Conservation (phyloP, 306 rosid species). For the Quercus ilex region DNA sequence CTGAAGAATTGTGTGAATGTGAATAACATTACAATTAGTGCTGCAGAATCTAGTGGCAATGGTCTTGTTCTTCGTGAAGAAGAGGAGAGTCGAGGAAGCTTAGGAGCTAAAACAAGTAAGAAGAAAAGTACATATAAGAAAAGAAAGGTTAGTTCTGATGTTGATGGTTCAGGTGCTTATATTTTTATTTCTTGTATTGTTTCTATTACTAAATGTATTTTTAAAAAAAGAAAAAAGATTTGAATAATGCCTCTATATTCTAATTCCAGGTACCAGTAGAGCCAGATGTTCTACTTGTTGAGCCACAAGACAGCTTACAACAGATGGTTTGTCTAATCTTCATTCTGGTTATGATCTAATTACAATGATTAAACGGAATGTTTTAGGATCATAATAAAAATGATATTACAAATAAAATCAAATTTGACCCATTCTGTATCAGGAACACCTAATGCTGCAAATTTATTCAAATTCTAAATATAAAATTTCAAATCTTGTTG, state of each 20-base stretch:
- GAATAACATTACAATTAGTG: constrained; percentile 35
- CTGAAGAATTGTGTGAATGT: constrained; percentile 54
- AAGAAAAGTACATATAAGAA: constrained; percentile 40
- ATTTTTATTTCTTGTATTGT: background rate
- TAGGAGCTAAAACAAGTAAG: constrained; percentile 40
- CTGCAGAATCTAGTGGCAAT: constrained; percentile 37
- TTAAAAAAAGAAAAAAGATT: background rate
- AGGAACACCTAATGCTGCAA: background rate
- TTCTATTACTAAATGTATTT: background rate
- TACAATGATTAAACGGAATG: background rate
- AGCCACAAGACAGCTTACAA: constrained; percentile 39
- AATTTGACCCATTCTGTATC: background rate
- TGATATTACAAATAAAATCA: background rate
- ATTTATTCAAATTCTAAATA: background rate
- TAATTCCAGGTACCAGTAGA: constrained; percentile 43
- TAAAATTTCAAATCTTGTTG: background rate
- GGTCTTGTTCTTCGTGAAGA: constrained; percentile 34
- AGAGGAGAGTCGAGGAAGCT: constrained; percentile 43
- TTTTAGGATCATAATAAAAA: background rate
- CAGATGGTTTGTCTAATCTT: constrained; percentile 42
- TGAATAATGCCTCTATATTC: constrained; percentile 9
- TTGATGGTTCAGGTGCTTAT: constrained; percentile 11
- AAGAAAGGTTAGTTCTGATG: constrained; percentile 42
- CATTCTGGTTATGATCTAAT: constrained; percentile 2
- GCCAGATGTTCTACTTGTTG: constrained; percentile 36